Evolutionary conservation across 495 filamentous ascomycete species (phyloP).

Genomic region (Lichina pygmaea): DNA sequence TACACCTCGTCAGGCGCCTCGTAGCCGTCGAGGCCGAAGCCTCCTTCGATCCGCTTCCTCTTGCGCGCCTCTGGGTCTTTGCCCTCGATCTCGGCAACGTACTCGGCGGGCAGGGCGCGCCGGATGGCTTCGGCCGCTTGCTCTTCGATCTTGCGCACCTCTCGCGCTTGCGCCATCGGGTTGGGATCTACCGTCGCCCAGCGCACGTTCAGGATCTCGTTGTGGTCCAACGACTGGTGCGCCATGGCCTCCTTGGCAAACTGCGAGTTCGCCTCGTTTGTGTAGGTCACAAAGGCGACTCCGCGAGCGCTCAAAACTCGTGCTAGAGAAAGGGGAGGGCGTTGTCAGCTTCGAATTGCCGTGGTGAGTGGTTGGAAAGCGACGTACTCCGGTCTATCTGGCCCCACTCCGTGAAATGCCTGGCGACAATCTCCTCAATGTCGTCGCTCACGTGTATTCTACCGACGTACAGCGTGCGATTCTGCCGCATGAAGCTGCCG

Average conservation of each 20-base stretch:
- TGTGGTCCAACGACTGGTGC: constrained; percentile 62
- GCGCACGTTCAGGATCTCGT: constrained; percentile 79
- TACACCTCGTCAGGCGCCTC: constrained; percentile 88
- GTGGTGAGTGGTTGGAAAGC: neutral
- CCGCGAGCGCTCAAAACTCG: constrained; percentile 77
- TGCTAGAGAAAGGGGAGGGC: constrained; percentile 9
- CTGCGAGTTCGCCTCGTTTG: constrained; percentile 60
- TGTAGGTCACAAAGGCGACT: constrained; percentile 78
- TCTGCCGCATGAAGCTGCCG: constrained; percentile 71
- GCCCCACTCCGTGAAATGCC: constrained; percentile 89
- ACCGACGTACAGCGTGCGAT: constrained; percentile 77
- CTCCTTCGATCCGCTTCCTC: constrained; percentile 68
- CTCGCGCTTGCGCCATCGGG: constrained; percentile 77
- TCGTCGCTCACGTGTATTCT: constrained; percentile 91
- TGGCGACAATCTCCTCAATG: constrained; percentile 84
- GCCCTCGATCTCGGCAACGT: constrained; percentile 84
- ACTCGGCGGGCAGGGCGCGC: constrained; percentile 68
- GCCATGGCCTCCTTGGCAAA: constrained; percentile 88
- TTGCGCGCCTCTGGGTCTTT: constrained; percentile 65
- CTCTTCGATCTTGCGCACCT: constrained; percentile 74
- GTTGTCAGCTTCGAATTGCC: neutral
- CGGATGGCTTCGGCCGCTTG: constrained; percentile 94
- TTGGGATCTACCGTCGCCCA: constrained; percentile 97
- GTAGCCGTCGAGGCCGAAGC: constrained; percentile 73
- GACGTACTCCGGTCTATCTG: constrained; percentile 45